A percentile compares a stretch with the other conserved stretches of the same genome.
These are phyloP conservation scores for Theileria parva DNA, from an alignment of 169 alveolate genomes.

Conservation along the genomic window DNA sequence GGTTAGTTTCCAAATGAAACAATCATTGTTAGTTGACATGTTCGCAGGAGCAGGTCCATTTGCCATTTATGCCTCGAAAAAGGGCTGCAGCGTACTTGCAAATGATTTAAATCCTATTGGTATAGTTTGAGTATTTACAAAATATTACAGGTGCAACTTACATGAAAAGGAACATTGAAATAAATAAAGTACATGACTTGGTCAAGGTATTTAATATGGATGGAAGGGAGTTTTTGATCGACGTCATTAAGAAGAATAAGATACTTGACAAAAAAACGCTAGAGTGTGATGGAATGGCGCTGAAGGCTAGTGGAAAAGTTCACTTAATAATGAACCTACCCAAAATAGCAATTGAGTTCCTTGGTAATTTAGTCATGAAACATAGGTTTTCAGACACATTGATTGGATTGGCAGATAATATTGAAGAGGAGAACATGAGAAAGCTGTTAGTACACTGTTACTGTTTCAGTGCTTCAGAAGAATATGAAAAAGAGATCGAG, in stretches of 20 bases:
- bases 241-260: conserved; percentile 1
- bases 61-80: conserved; percentile 82
- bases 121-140: not conserved
- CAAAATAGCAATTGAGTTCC: conserved; percentile 83
- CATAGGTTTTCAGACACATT: conserved; percentile 30
- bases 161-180: conserved; percentile 76
- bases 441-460: conserved; percentile 45
- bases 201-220: conserved; percentile 76
- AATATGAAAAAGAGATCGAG: conserved; percentile 34
- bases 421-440: conserved; percentile 3
- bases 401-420: conserved; percentile 23
- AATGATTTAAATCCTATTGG: conserved; percentile 86
- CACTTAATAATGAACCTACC: conserved; percentile 90
- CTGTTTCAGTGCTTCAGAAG: conserved; percentile 34
- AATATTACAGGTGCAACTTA: conserved; percentile 71
- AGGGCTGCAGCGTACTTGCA: conserved; percentile 83
- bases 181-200: conserved; percentile 73
- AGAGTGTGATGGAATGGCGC: conserved; percentile 32
- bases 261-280: conserved; percentile 41
- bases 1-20: conserved; percentile 22
- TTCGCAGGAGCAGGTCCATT: conserved; percentile 90
- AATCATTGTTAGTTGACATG: conserved; percentile 75
- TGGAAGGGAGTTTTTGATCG: conserved; percentile 75
- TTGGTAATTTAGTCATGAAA: conserved; percentile 67
- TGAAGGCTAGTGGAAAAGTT: conserved; percentile 19